These are phyloP conservation scores for Penicillium subrubescens DNA, from an alignment of 495 filamentous ascomycete genomes.

Conservation along the genomic window DNA sequence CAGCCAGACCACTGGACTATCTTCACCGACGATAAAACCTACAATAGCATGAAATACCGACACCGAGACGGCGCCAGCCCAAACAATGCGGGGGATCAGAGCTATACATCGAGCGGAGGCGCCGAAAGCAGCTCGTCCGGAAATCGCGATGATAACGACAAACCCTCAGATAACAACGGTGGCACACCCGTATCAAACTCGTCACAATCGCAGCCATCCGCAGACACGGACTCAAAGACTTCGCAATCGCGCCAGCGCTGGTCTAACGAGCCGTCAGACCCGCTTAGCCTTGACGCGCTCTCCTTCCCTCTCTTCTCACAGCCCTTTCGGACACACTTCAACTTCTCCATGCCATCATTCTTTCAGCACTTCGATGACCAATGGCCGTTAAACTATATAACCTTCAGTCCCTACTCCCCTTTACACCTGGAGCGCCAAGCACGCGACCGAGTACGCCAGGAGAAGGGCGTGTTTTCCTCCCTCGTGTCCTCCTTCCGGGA, in stretches of 20 bases:
- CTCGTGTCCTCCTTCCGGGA: conserved; percentile 38
- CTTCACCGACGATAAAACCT: conserved; percentile 35
- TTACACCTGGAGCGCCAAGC: conserved; percentile 48
- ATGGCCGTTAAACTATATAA: conserved; percentile 43
- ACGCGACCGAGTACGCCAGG: conserved; percentile 26
- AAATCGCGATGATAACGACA: conserved; percentile 7
- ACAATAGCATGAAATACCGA: conserved; percentile 24
- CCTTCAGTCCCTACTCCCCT: conserved; percentile 56
- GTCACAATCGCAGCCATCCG: conserved; percentile 18
- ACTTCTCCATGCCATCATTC: conserved; percentile 20
- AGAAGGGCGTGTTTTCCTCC: conserved; percentile 40
- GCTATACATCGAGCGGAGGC: conserved; percentile 16
- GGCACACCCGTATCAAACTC: background rate
- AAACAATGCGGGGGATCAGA: conserved; percentile 13
- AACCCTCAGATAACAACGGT: conserved; percentile 7
- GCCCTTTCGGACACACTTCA: conserved; percentile 8
- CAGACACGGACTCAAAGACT: conserved; percentile 18
- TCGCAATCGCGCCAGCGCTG: conserved; percentile 9
- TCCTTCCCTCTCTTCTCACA: conserved; percentile 19
- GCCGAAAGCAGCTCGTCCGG: conserved; percentile 10
- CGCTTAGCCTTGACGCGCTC: conserved; percentile 39
- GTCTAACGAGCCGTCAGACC: conserved; percentile 22
- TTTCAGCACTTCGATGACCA: conserved; percentile 34
- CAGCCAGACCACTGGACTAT: conserved; percentile 40
- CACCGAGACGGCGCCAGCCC: conserved; percentile 22